These are phyloP conservation scores for Globisporangium uncinulatum DNA, from an alignment of 352 stramenopile genomes.

Conservation along the genomic window DNA sequence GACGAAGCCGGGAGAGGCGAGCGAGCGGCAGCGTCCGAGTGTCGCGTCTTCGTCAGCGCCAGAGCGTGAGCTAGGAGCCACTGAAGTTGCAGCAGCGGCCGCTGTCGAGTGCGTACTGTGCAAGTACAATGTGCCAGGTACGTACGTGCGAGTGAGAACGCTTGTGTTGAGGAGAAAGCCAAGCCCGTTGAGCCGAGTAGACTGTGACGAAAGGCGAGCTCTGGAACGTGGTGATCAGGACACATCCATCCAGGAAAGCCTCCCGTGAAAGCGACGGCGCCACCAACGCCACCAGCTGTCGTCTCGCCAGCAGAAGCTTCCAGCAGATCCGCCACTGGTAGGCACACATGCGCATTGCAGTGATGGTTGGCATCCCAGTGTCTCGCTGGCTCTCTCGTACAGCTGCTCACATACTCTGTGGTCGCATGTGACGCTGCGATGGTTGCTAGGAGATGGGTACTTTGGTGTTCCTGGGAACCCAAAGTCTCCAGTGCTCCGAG, in stretches of 20 bases:
- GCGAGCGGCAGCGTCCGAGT: slow-evolving; percentile 13
- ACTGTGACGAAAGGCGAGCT: too few species aligned
- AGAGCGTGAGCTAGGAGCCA: not conserved
- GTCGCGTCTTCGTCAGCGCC: not conserved
- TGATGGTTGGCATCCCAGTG: not conserved
- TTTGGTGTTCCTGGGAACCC: slow-evolving; percentile 44
- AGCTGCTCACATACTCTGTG: not conserved
- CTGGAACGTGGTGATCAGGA: slow-evolving; percentile 18
- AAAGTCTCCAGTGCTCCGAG: slow-evolving; percentile 53
- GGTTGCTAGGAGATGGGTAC: slow-evolving; percentile 26
- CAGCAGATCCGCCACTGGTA: not conserved
- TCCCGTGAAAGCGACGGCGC: slow-evolving; percentile 11
- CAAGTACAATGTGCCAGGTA: slow-evolving; percentile 76
- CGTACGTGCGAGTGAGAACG: not conserved
- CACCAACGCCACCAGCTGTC: slow-evolving; percentile 19
- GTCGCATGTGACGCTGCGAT: too few species aligned
- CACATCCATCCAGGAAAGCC: slow-evolving; percentile 60
- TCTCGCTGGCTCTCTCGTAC: not conserved
- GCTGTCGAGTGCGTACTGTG: slow-evolving; percentile 55
- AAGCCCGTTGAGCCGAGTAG: too few species aligned
- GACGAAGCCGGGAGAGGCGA: slow-evolving; percentile 2
- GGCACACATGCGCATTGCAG: not conserved
- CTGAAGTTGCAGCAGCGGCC: not conserved
- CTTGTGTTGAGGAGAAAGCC: too few species aligned
- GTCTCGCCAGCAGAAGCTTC: slow-evolving; percentile 6